Percentiles rank a stretch among this genome's conserved stretches.
Evolutionary conservation across 768 basidiomycete species (phyloP).

Genomic region (Serpula lacrymans): DNA sequence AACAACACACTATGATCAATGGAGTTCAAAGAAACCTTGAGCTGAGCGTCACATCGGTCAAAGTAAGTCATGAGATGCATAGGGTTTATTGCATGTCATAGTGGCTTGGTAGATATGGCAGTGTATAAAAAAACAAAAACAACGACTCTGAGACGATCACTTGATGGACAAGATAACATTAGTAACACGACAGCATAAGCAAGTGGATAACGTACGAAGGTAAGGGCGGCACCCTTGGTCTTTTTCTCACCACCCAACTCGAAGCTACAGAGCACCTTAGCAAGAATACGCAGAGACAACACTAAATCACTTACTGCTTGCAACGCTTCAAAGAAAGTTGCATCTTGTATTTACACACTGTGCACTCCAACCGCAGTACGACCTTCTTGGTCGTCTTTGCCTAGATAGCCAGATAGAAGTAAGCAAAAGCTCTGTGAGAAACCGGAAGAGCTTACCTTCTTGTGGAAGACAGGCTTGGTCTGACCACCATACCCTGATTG

Average conservation of each 20-base stretch:
- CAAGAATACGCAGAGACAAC: neutral
- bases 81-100: conserved; percentile 25
- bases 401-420: conserved; percentile 32
- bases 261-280: conserved; percentile 55
- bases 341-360: conserved; percentile 98
- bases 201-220: conserved; percentile 78
- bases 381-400: conserved; percentile 99
- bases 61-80: conserved; percentile 14
- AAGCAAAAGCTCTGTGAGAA: neutral
- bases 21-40: no score
- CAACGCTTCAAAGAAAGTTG: conserved; percentile 95
- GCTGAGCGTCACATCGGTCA: no score
- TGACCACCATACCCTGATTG: conserved; percentile 99
- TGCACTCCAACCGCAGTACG: conserved; percentile 96
- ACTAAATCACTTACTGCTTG: conserved; percentile 79
- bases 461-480: conserved; percentile 99
- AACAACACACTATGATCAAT: no score
- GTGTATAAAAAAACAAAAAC: conserved; percentile 12
- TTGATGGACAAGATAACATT: no score
- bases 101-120: conserved; percentile 21
- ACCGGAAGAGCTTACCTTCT: conserved; percentile 62
- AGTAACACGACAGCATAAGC: neutral
- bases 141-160: conserved; percentile 18
- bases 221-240: conserved; percentile 95
- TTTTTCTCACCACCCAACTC: conserved; percentile 99